Evolutionary conservation across 2,329 filamentous ascomycete species (phyloP), one percentile per base, ranked within the genome.

Genomic region (Sclerotinia sclerotiorum): DNA sequence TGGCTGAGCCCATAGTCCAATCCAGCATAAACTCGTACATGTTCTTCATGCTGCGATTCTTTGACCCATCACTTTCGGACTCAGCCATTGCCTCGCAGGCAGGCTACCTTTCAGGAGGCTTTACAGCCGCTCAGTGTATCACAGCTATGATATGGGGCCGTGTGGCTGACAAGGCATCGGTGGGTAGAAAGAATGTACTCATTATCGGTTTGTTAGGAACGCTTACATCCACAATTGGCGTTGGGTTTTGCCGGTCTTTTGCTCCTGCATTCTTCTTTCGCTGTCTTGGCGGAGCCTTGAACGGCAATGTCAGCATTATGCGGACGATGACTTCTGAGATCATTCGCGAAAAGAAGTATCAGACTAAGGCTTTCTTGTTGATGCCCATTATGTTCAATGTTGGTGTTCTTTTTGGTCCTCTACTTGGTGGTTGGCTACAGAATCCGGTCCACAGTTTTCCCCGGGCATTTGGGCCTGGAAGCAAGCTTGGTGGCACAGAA

Each of bases 311-410:
- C n/a, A 56, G 54, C 5, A 56, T 56, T 17, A 56, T 56, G 54
- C 54, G 54, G 35, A 56, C 54, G 5, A 56, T 56, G 54, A 35
- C 54, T 56, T 56, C 54, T 56, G 54, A 56, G 15, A 56, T 56
- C 15, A 56, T 56, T 11, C 54, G 54, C 19, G 54, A 56, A n/a
- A 56, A 56, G 21, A 56, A 56, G 29, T 56, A 56, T 32, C 54
- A 56, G n/a, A 56, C 54, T n/a, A 56, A 56, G 5, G 54, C 54
- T 35, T 56, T 56, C 21, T 56, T 56, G 54, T 56, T 56, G 29
- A 56, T 56, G 54, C 54, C 54, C 21, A 56, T 56, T n/a, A 56
- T 56, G 54, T 56, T 56, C 54, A 56, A 56, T n/a, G 54, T 56
- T 35, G 54, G 54, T 35, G 35, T 56, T n/a, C 29, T 56, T 21